Evolutionary conservation across 495 filamentous ascomycete species (phyloP).

Genomic region (Tuber umbilicatum): DNA sequence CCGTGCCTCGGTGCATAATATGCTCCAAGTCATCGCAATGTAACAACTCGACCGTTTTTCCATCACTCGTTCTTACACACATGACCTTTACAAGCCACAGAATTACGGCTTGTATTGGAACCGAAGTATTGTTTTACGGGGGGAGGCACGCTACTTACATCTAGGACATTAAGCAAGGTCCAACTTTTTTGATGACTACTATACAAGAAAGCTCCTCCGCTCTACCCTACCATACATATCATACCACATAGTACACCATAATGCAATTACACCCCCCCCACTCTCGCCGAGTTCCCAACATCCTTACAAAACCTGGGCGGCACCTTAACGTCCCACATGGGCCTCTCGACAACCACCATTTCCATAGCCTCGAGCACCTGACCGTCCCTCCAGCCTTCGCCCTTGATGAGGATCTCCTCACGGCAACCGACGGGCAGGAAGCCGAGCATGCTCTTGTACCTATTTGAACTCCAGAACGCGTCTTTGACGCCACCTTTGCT

Average conservation of each 20-base stretch:
- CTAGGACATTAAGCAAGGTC: background rate
- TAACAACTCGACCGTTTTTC: background rate
- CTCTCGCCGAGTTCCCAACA: slow-evolving; percentile 3
- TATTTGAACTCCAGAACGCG: slow-evolving; percentile 73
- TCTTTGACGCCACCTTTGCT: slow-evolving; percentile 18
- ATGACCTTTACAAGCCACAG: background rate
- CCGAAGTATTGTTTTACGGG: background rate
- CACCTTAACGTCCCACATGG: slow-evolving; percentile 74
- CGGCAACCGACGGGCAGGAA: slow-evolving; percentile 61
- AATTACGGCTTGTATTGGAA: background rate
- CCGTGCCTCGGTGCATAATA: background rate
- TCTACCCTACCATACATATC: background rate
- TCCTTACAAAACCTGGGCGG: slow-evolving; percentile 60
- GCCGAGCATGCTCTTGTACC: slow-evolving; percentile 85
- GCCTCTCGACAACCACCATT: slow-evolving; percentile 80
- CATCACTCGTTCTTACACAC: background rate
- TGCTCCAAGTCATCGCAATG: background rate
- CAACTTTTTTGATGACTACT: background rate
- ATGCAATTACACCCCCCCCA: background rate
- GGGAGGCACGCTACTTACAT: background rate
- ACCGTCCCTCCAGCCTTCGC: slow-evolving; percentile 35
- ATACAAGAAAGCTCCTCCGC: background rate
- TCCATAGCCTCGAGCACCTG: slow-evolving; percentile 64
- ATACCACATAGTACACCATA: background rate
- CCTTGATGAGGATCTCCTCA: slow-evolving; percentile 39